Conservation (phyloP, 2,329 filamentous ascomycete genomes). For the Cordyceps militaris region DNA sequence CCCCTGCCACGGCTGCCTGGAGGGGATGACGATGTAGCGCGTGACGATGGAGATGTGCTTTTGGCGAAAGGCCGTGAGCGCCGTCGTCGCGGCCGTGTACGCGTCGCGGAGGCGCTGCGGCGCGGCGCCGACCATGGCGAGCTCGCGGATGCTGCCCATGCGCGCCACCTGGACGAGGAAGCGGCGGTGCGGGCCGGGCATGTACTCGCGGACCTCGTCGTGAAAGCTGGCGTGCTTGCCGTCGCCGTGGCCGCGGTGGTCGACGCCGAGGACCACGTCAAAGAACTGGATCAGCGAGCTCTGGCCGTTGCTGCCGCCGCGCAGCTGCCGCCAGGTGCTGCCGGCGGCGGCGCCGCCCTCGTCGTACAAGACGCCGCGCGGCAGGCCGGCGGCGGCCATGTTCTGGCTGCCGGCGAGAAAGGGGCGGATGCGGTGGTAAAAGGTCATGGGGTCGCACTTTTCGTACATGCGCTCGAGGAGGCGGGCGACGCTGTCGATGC, state of each 20-base stretch:
- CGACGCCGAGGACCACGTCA: conserved; percentile 76
- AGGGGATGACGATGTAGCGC: conserved; percentile 81
- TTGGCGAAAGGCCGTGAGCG: conserved; percentile 69
- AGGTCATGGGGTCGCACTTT: conserved; percentile 75
- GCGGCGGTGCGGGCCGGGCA: conserved; percentile 75
- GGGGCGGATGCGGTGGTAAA: conserved; percentile 83
- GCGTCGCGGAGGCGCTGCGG: conserved; percentile 35
- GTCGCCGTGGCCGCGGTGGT: conserved; percentile 51
- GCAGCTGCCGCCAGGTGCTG: conserved; percentile 63
- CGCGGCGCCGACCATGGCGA: conserved; percentile 49
- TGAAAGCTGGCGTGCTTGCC: conserved; percentile 36
- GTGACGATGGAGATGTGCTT: conserved; percentile 87
- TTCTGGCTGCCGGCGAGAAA: conserved; percentile 89
- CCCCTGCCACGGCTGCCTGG: conserved; percentile 35
- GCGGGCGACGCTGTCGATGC: conserved; percentile 59
- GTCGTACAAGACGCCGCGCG: conserved; percentile 79
- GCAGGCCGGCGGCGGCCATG: conserved; percentile 78
- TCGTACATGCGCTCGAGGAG: conserved; percentile 83
- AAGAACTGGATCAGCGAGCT: conserved; percentile 91
- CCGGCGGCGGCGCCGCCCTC: conserved; percentile 36
- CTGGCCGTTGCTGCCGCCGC: conserved; percentile 91
- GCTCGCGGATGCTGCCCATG: conserved; percentile 67
- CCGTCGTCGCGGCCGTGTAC: conserved; percentile 68
- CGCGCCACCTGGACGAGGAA: conserved; percentile 67
- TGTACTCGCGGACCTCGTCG: conserved; percentile 75